Evolutionary conservation across 768 basidiomycete genomes (phyloP).

Genomic region (Tricholoma matsutake): DNA sequence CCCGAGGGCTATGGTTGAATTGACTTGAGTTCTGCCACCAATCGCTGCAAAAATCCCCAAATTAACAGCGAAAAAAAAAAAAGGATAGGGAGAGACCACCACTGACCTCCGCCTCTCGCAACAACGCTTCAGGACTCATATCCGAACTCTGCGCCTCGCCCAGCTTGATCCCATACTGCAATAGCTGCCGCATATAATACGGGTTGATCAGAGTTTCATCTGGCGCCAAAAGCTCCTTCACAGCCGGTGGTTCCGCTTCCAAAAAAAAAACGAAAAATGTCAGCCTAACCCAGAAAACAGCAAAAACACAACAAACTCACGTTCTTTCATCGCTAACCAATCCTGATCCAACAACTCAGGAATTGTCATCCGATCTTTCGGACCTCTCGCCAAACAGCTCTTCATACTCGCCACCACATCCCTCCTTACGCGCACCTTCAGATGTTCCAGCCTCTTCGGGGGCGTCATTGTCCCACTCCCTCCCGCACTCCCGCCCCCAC

Average conservation of each 20-base stretch:
- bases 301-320: conserved; percentile 31
- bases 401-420: conserved; percentile 83
- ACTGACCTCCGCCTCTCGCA: conserved; percentile 57
- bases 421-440: conserved; percentile 65
- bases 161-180: conserved; percentile 67
- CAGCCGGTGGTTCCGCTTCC: conserved; percentile 25
- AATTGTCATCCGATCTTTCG: conserved; percentile 85
- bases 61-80: background rate
- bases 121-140: conserved; percentile 44
- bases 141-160: conserved; percentile 41
- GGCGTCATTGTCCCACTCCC: conserved; percentile 33
- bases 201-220: conserved; percentile 76
- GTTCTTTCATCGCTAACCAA: conserved; percentile 68
- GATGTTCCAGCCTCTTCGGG: conserved; percentile 61
- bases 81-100: background rate
- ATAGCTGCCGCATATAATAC: conserved; percentile 74
- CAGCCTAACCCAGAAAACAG: background rate
- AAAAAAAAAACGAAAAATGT: conserved; percentile 7
- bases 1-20: conserved; percentile 28
- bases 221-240: conserved; percentile 33
- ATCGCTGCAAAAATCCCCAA: conserved; percentile 39
- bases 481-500: background rate
- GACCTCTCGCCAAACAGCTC: conserved; percentile 72
- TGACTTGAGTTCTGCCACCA: conserved; percentile 60
- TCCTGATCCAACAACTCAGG: conserved; percentile 80